Evolutionary conservation across 495 filamentous ascomycete species (phyloP), one percentile per base, ranked within the genome.

Genomic region (Penicillium paxilli): DNA sequence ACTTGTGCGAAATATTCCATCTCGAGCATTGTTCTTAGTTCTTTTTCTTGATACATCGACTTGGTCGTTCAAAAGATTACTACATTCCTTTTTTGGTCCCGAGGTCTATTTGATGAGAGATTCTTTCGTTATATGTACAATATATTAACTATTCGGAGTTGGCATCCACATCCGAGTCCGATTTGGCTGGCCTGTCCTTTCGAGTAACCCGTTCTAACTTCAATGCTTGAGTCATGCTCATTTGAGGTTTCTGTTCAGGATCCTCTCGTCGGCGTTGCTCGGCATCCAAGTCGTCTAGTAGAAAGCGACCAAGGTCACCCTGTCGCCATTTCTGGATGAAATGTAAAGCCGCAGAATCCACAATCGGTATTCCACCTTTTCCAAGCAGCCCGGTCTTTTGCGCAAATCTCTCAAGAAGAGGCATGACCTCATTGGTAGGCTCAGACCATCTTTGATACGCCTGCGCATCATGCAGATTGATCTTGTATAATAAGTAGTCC

Each of bases 401-500:
- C 8, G 88, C 92, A 23, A 93, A 82, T 0, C 67, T 79, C 12
- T 83, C 77, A 14, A 98, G 72, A 7, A 96, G 81, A 19, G 79
- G 76, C 30, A 74, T 60, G 16, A 96, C 74, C 52, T 96, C 89
- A 66, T 98, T 96, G 1, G 94, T 97, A 11, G 92, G 89, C 11
- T 62, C 51, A 35, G 78, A 80, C 70, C 89, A 90, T 12, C 80
- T 74, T 17, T 72, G 51, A 66, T 97, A 97, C 32, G 80, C 65
- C 17, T 52, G 40, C 1, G 83, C 73, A 53, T 83, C 71, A 37
- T 76, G 70, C 35, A 80, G 62, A 58, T 98, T 98, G 25, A 98
- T 73, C 37, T 84, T 84, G 69, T 84, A 98, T 20, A 98, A 80
- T 24, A 98, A 70, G 65, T 95, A 98, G 62, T 98, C 94, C 9